Conservation (phyloP, 148 eudicot species). For the Suaeda aralocaspica region DNA sequence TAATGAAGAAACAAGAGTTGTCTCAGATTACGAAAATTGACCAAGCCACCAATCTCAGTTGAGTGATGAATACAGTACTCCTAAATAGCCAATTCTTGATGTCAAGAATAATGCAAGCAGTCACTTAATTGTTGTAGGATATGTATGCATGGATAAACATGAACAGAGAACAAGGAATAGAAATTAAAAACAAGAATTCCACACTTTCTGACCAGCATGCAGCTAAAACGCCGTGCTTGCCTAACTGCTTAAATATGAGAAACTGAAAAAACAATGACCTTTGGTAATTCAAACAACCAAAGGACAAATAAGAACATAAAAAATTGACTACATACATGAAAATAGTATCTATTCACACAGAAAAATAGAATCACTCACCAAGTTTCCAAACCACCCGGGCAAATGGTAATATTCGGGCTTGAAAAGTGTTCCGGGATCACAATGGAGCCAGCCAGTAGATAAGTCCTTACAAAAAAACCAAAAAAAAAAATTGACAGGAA, state of each 20-base stretch:
- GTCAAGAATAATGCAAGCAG: neutral
- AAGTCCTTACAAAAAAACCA: slow-evolving; percentile 49
- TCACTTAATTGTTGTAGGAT: neutral
- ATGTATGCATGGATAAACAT: neutral
- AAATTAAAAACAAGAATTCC: neutral
- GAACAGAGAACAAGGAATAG: neutral
- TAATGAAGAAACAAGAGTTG: too few species aligned
- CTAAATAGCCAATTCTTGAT: neutral
- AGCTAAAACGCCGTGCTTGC: neutral
- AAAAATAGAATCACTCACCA: slow-evolving; percentile 44
- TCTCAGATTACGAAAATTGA: neutral
- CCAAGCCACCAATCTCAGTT: too few species aligned
- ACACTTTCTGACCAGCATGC: neutral
- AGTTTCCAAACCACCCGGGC: slow-evolving; percentile 60
- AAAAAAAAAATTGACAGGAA: neutral
- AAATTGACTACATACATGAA: neutral
- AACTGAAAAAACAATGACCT: neutral
- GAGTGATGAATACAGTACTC: neutral
- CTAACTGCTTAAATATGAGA: neutral
- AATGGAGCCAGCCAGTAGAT: slow-evolving; percentile 95
- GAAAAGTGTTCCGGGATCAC: slow-evolving; percentile 84
- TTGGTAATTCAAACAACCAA: neutral
- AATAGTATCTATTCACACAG: neutral
- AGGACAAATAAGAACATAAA: neutral
- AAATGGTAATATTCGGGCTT: slow-evolving; percentile 62